These are phyloP conservation scores for Aspergillus pseudoglaucus DNA, from an alignment of 2,329 filamentous ascomycete species.

Conservation along the genomic window DNA sequence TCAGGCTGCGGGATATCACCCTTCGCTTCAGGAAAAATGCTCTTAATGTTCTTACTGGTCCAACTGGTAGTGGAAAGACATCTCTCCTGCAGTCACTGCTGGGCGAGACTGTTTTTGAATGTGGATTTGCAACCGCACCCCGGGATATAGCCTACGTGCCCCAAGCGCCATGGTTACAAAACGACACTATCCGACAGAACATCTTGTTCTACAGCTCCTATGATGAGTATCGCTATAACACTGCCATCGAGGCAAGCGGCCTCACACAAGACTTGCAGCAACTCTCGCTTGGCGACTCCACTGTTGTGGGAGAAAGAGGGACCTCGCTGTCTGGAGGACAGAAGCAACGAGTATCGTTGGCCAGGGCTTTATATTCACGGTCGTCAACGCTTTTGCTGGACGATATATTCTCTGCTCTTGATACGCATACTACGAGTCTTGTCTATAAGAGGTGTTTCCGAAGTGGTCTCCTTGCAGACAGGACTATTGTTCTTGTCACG, in stretches of 20 bases:
- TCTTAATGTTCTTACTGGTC: slow-evolving; percentile 50
- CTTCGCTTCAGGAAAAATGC: slow-evolving; percentile 50
- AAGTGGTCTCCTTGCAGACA: slow-evolving; percentile 46
- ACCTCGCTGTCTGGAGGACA: slow-evolving; percentile 59
- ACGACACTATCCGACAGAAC: slow-evolving; percentile 59
- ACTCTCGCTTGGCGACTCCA: slow-evolving; percentile 54
- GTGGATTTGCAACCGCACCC: slow-evolving; percentile 30
- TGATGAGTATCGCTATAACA: slow-evolving; percentile 51
- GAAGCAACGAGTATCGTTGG: slow-evolving; percentile 55
- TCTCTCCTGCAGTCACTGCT: slow-evolving; percentile 40
- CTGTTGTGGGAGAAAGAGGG: slow-evolving; percentile 56
- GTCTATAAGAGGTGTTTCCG: slow-evolving; percentile 56
- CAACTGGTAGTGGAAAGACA: slow-evolving; percentile 53
- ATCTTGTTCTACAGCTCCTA: slow-evolving; percentile 56
- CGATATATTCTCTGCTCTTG: slow-evolving; percentile 55
- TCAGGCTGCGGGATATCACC: slow-evolving; percentile 36
- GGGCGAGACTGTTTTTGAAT: slow-evolving; percentile 21
- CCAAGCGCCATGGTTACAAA: slow-evolving; percentile 60
- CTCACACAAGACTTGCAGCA: slow-evolving; percentile 50
- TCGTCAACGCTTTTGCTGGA: slow-evolving; percentile 52
- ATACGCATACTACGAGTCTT: slow-evolving; percentile 51
- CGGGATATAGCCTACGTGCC: slow-evolving; percentile 53
- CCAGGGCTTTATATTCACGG: slow-evolving; percentile 53
- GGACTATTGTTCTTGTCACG: slow-evolving; percentile 53
- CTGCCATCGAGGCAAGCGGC: slow-evolving; percentile 56